Conservation (phyloP, 768 basidiomycete genomes). For the Mycena rebaudengoi region DNA sequence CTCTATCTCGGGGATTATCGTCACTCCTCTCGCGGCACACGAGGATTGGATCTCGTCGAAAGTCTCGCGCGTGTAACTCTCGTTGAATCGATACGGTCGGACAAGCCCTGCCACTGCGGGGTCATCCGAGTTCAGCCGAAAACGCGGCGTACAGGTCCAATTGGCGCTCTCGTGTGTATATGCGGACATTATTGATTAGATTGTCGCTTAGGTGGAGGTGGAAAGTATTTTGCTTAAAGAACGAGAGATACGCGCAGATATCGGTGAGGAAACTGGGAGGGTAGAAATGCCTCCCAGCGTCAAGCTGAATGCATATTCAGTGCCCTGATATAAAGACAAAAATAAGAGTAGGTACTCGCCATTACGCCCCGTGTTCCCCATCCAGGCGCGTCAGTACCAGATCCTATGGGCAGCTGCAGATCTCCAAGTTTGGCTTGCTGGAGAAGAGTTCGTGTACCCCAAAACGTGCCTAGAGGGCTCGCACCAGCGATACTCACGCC, state of each 20-base stretch:
- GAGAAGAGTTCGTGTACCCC: slow-evolving; percentile 23
- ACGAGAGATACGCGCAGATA: slow-evolving; percentile 27
- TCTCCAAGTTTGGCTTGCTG: slow-evolving; percentile 23
- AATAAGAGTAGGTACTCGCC: too few relatives aligned
- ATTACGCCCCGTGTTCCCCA: slow-evolving; percentile 28
- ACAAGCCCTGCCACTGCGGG: slow-evolving; percentile 23
- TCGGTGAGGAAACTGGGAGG: slow-evolving; percentile 21
- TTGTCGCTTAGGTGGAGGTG: slow-evolving; percentile 33
- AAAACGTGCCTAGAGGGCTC: slow-evolving; percentile 24
- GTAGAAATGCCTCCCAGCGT: slow-evolving; percentile 24
- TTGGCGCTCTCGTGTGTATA: slow-evolving; percentile 21
- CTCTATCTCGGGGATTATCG: slow-evolving; percentile 24
- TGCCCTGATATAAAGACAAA: not conserved
- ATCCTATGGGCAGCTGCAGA: slow-evolving; percentile 13
- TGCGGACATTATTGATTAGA: slow-evolving; percentile 20
- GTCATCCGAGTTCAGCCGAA: slow-evolving; percentile 26
- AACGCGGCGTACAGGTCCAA: slow-evolving; percentile 29
- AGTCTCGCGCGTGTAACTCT: slow-evolving; percentile 25
- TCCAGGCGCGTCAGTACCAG: slow-evolving; percentile 25
- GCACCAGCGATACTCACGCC: slow-evolving; percentile 24
- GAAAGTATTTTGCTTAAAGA: slow-evolving; percentile 31
- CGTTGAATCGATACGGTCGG: slow-evolving; percentile 21
- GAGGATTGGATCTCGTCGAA: slow-evolving; percentile 21
- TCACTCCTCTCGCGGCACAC: slow-evolving; percentile 26
- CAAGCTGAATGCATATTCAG: slow-evolving; percentile 7